Base-by-base conservation (phyloP, 768 basidiomycete species). In the Termitomyces sp. region DNA sequence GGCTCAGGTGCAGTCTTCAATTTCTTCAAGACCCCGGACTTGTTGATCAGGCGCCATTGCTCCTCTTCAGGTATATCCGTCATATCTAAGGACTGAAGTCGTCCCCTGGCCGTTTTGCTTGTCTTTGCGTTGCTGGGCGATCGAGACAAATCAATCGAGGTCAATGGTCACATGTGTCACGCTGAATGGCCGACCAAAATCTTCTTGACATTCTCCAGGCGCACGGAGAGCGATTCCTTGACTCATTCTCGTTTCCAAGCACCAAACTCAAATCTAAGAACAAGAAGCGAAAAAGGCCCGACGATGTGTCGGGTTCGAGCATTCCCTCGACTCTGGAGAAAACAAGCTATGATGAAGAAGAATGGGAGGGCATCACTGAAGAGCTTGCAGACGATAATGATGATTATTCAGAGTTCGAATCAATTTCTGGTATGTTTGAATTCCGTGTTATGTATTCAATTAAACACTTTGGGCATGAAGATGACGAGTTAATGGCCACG, bases 11-110 rank as follows among this genome's bases (percentile, higher is more conserved):
- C 53, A 42, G 49, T 60, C 36, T 55, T 42, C 31, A 64, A 60
- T 60, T 76, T 74, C 56, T 81, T 74, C 14, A 89, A 75, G 54
- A 88, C 72, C 17, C 88, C 89, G 14, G 85, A 81, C 63, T 91
- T 78, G 10, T 84, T 82, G 65, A 92, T 82, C 42, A 93, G 72
- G 12, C 90, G 83, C 89, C 87, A 88, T 79, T 92, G 84, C 70
- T 93, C 91, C 1, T 88, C 85, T 68, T 90, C 85, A 4, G 89
- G 70, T 42, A 93, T 85, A 42, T 86, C 80, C 48, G 82, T 68
- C 17, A 76, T 34, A n/a, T 56, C 43, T 25, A 15, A 48, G 60
- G 42, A 50, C 12, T 43, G 31, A 36, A 53, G 40, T 15, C 12
- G 32, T 48, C 14, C 48, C 36, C 25, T 25, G 25, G 25, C 25